Evolutionary conservation across 768 basidiomycete genomes (phyloP), one percentile per base, ranked within the genome.

Genomic region (Daedalea quercina): DNA sequence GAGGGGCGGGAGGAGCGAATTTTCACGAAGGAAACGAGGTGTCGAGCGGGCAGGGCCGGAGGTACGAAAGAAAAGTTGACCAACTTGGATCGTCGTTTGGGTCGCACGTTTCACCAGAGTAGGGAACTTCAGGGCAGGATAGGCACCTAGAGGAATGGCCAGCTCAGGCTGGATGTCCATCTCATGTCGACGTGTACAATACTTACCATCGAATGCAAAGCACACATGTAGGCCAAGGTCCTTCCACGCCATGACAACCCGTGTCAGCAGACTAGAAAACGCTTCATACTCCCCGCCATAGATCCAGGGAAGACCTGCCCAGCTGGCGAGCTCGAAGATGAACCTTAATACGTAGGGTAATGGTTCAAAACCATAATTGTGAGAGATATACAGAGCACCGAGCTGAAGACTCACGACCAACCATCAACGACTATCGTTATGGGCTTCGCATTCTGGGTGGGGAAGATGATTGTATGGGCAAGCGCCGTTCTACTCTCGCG

Each of bases 171-270:
- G n/a, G 42, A 45, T 22, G 15, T 8, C 11, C 19, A 45, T 24
- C 17, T 9, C 42, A 44, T 25, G 23, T 25, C 4, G 20, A 37
- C 43, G 28, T 12, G 4, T 11, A 40, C 1, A 40, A 25, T 37
- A 70, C 77, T 52, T 57, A 91, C 90, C 90, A 63, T 93, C 90
- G 59, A 93, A 92, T 6, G 92, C 90, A 59, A 93, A 87, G 60
- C 80, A 74, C 6, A 89, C 69, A 48, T 72, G 70, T 35, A 90
- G 65, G 20, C 87, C 85, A 9, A 88, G 71, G 23, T 71, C 68
- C 43, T 85, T 73, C 90, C 88, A 91, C 12, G 84, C 81, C 54
- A 75, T 64, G 12, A 87, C 79, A 15, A 84, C 76, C 44, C 58
- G 66, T 42, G 63, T 65, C 3, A 87, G 73, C 17, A 78, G 66